These are phyloP conservation scores for Beta lomatogona DNA, from an alignment of 179 eudicot species.

Conservation along the genomic window DNA sequence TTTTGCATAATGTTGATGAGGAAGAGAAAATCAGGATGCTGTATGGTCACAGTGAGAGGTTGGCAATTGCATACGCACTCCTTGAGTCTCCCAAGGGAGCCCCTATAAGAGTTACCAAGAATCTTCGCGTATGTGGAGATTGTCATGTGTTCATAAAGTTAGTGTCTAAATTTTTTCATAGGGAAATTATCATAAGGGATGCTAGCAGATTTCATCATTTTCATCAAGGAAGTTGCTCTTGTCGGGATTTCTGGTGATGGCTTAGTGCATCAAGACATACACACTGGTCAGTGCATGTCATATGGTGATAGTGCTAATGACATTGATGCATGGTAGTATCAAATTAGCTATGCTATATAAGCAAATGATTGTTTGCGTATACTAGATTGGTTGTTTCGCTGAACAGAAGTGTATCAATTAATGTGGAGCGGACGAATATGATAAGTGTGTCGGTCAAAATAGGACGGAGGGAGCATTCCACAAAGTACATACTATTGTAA, in stretches of 20 bases:
- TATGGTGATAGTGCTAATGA: neutral
- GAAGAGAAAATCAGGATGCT: constrained; percentile 66
- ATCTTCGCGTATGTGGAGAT: constrained; percentile 84
- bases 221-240: constrained; percentile 68
- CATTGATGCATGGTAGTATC: neutral
- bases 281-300: neutral
- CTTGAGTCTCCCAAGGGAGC: constrained; percentile 46
- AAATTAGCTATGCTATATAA: neutral
- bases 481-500: too few species aligned
- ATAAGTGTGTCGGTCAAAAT: too few species aligned
- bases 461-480: too few species aligned
- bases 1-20: constrained; percentile 70
- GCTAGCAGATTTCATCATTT: constrained; percentile 90
- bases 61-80: constrained; percentile 82
- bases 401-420: too few species aligned
- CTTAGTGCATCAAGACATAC: too few species aligned
- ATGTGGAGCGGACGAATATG: too few species aligned
- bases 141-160: constrained; percentile 75
- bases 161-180: constrained; percentile 53
- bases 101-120: constrained; percentile 76
- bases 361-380: neutral
- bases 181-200: constrained; percentile 78
- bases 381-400: neutral
- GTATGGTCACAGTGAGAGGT: constrained; percentile 74
- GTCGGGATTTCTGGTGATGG: constrained; percentile 87